Evolutionary conservation across 2,329 filamentous ascomycete species (phyloP).

Genomic region (Intubia oerlemansii): DNA sequence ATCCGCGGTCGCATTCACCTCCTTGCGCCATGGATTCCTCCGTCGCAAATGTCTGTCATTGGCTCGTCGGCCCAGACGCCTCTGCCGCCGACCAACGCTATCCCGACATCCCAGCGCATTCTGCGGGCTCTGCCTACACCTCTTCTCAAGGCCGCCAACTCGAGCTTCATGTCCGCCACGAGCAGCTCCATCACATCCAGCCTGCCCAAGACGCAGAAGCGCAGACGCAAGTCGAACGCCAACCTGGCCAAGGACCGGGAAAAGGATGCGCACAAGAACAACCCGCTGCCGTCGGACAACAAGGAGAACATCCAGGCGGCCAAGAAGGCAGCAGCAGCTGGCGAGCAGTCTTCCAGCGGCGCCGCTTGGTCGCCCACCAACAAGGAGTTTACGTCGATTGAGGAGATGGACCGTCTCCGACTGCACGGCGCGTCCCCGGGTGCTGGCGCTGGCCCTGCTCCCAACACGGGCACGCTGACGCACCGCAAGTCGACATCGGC

Average conservation of each 20-base stretch:
- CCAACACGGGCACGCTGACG: conserved; percentile 3
- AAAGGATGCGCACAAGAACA: conserved; percentile 11
- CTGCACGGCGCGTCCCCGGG: conserved; percentile 9
- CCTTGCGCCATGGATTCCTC: conserved; percentile 90
- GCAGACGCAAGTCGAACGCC: conserved; percentile 35
- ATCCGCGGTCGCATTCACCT: conserved; percentile 88
- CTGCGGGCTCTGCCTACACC: conserved; percentile 77
- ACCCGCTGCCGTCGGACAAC: conserved; percentile 17
- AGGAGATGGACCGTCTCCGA: conserved; percentile 28
- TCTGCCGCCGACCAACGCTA: conserved; percentile 58
- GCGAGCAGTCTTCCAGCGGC: no score
- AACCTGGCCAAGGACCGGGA: conserved; percentile 15
- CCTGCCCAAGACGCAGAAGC: conserved; percentile 42
- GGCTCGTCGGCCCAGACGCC: conserved; percentile 43
- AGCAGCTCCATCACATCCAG: conserved; percentile 69
- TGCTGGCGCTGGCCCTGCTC: conserved; percentile 1
- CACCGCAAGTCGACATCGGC: conserved; percentile 10
- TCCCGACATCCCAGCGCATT: conserved; percentile 82
- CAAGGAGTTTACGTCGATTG: conserved; percentile 15
- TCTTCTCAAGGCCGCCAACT: conserved; percentile 83
- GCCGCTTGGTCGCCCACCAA: conserved; percentile 6
- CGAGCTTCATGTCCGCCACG: conserved; percentile 82
- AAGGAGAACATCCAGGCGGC: conserved; percentile 23
- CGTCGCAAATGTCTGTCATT: conserved; percentile 72
- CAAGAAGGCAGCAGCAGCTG: no score